phyloP scores from a whole-genome alignment of 2,329 filamentous ascomycete species.

The Exophiala sideris region DNA sequence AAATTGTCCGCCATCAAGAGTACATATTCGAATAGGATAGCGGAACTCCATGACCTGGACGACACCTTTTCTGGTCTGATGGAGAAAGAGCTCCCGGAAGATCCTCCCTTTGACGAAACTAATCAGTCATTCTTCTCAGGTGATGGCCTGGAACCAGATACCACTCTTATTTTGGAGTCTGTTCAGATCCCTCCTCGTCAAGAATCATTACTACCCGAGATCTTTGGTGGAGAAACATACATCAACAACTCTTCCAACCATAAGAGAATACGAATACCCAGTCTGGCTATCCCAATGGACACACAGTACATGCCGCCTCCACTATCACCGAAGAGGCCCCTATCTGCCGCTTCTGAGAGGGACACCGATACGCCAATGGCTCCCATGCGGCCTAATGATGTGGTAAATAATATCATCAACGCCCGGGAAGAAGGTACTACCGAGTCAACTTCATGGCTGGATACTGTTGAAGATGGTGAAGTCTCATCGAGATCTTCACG shows the following conservation, averaged over 20 bases:
- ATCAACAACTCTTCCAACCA: conserved; percentile 21
- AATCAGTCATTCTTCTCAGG: conserved; percentile 20
- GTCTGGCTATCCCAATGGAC: conserved; percentile 41
- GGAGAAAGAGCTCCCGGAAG: conserved; percentile 73
- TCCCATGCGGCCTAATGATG: conserved; percentile 10
- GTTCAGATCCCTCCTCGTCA: conserved; percentile 28
- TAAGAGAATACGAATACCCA: conserved; percentile 29
- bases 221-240: conserved; percentile 25
- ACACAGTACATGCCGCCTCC: conserved; percentile 66
- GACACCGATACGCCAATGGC: conserved; percentile 19
- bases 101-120: conserved; percentile 62
- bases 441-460: conserved; percentile 87
- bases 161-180: conserved; percentile 18
- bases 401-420: conserved; percentile 29
- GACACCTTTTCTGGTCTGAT: conserved; percentile 47
- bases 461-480: conserved; percentile 83
- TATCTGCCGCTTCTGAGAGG: conserved; percentile 41
- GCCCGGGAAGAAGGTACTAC: conserved; percentile 50
- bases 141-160: conserved; percentile 31
- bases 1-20: conserved; percentile 90
- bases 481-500: conserved; percentile 74
- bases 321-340: conserved; percentile 61
- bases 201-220: conserved; percentile 27
- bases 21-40: conserved; percentile 86
- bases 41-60: conserved; percentile 74